phyloP scores from a whole-genome alignment of 1,139 yeast species.

The Candida sanyaensis region DNA sequence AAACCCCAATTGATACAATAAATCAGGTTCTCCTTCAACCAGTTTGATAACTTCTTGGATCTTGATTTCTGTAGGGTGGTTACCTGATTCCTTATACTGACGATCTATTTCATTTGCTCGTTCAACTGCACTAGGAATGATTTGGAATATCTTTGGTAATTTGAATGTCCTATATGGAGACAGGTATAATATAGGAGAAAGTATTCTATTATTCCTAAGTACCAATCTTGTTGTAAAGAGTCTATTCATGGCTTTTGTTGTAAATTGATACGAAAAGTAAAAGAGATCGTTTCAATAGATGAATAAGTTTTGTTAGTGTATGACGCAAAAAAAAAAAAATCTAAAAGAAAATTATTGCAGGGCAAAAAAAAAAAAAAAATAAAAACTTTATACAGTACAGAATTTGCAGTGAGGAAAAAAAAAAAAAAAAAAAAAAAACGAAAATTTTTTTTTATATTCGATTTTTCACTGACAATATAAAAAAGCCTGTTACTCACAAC shows the following conservation, averaged over 20 bases:
- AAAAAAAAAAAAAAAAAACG: background rate
- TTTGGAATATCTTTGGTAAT: constrained; percentile 1
- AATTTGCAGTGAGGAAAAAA: background rate
- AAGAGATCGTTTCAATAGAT: background rate
- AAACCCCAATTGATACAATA: constrained; percentile 29
- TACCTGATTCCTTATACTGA: constrained; percentile 5
- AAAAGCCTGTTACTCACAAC: background rate
- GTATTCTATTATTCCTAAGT: background rate
- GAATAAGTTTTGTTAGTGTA: background rate
- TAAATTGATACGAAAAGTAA: background rate
- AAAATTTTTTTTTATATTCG: background rate
- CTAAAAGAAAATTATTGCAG: background rate
- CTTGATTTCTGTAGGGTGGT: constrained; percentile 7
- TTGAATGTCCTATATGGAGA: constrained; percentile 4
- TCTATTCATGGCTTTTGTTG: background rate
- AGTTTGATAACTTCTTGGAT: constrained; percentile 22
- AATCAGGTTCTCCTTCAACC: constrained; percentile 32
- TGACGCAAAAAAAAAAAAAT: background rate
- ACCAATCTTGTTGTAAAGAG: background rate
- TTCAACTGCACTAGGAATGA: constrained; percentile 2
- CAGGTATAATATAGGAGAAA: background rate
- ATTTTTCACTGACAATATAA: constrained; percentile 1
- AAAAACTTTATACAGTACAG: background rate
- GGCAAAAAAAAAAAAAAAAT: background rate
- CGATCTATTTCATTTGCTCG: constrained; percentile 9